Evolutionary conservation across 2,329 filamentous ascomycete species (phyloP).

Genomic region (Neocucurbitaria cava): DNA sequence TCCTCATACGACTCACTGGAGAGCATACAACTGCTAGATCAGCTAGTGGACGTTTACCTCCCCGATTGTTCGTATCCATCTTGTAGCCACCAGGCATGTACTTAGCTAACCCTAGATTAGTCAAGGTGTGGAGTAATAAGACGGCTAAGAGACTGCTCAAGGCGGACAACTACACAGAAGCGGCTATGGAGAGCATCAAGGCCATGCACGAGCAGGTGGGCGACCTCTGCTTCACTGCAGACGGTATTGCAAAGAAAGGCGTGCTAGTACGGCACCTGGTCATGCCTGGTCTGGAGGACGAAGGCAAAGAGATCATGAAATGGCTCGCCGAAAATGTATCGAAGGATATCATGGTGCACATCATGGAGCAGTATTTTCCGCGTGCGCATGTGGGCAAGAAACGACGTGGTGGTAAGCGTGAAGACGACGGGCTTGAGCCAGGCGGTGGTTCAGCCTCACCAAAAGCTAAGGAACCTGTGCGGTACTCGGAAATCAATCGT

Average conservation of each 20-base stretch:
- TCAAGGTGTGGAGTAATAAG: slow-evolving; percentile 76
- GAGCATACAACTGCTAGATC: slow-evolving; percentile 75
- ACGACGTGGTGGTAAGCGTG: slow-evolving; percentile 44
- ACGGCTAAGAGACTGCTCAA: slow-evolving; percentile 78
- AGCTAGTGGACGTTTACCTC: slow-evolving; percentile 85
- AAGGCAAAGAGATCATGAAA: slow-evolving; percentile 75
- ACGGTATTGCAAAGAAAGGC: slow-evolving; percentile 81
- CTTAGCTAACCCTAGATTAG: too few relatives aligned
- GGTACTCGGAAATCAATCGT: slow-evolving; percentile 83
- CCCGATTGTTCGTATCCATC: too few relatives aligned
- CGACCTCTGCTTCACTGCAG: slow-evolving; percentile 80
- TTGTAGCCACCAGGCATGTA: too few relatives aligned
- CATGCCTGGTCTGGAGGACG: slow-evolving; percentile 80
- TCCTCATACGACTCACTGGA: slow-evolving; percentile 79
- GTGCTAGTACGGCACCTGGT: slow-evolving; percentile 80
- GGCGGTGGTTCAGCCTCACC: slow-evolving; percentile 29
- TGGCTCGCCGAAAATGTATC: slow-evolving; percentile 79
- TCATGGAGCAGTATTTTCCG: slow-evolving; percentile 89
- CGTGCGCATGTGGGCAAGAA: slow-evolving; percentile 81
- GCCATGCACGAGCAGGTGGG: slow-evolving; percentile 84
- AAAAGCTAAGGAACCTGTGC: slow-evolving; percentile 55
- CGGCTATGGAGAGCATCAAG: slow-evolving; percentile 77
- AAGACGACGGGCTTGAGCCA: slow-evolving; percentile 38
- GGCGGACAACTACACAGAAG: slow-evolving; percentile 75
- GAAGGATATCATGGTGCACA: slow-evolving; percentile 78